Evolutionary conservation across 257 asterid species (phyloP), one percentile per base, ranked within the genome.

Genomic region (Solanum bulbocastanum): DNA sequence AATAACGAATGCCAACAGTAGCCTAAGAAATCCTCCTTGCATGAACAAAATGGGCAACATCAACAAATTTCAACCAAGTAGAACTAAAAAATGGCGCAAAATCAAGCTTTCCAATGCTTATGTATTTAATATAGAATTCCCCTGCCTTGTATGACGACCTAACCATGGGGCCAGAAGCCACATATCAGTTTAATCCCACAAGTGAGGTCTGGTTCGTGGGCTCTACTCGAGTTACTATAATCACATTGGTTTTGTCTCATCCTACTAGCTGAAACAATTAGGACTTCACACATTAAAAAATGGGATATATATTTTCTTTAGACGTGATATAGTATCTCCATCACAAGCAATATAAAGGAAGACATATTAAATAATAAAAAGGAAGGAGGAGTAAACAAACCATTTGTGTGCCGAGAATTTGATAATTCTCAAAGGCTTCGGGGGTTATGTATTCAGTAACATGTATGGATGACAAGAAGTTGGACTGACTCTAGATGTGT

Each of bases 161-260:
- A 37, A 97, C 99, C 99, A 96, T 96, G 86, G 99, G 99, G 52
- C 99, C 99, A 83, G 99, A 95, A 84, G 99, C 99, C 84, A 97
- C 99, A 44, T 97, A 58, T 11, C 5, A 58, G 9, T 20, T 25
- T 58, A 58, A 58, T 58, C 25, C 66, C 66, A 20, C 66, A 58
- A 20, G 25, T 58, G 66, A 25, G 66, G 12, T 20, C 25, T 58
- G 12, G 25, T 58, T 30, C 30, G 14, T 73, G 46, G 46, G 46
- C 15, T 10, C 30, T 36, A 33, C 46, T 36, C 8, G 18, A 35
- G 27, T 73, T 73, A 20, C 20, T 36, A 73, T 36, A 73, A 73
- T 73, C 46, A 20, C 82, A 73, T 36, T 73, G 4, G 30, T 18
- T 35, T 35, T 35, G 49, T 23, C 49, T 73, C 46, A 36, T 35